A percentile compares a stretch with the other conserved stretches of the same genome.
These are phyloP conservation scores for Exophiala sp. DNA, from an alignment of 2,329 filamentous ascomycete genomes.

Conservation along the genomic window DNA sequence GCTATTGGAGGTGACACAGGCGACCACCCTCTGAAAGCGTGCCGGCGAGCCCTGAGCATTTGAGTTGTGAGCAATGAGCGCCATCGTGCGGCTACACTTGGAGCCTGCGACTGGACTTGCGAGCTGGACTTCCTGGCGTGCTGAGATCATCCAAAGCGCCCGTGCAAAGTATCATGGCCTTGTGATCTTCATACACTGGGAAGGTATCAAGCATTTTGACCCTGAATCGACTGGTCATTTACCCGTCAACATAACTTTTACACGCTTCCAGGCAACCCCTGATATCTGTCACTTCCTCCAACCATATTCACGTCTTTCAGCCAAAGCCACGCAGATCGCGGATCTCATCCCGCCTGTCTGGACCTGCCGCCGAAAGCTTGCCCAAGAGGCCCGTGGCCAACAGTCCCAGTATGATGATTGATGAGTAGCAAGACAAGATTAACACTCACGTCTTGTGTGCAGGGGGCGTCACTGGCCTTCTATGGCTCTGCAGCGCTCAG, in stretches of 20 bases:
- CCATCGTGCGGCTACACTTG: not conserved
- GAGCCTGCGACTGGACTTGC: not conserved
- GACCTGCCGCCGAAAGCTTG: not conserved
- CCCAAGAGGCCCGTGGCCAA: not conserved
- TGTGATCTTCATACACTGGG: constrained; percentile 15
- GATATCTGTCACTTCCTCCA: not conserved
- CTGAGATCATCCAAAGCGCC: constrained; percentile 2
- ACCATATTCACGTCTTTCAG: not conserved
- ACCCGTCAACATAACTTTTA: not conserved
- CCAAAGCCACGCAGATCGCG: constrained; percentile 3
- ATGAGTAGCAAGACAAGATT: no score
- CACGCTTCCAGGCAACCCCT: not conserved
- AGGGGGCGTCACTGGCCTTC: no score
- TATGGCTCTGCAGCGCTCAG: no score
- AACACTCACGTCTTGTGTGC: no score
- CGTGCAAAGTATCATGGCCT: constrained; percentile 7
- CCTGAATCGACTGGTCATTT: constrained; percentile 13
- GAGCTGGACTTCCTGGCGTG: not conserved
- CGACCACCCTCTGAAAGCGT: not conserved
- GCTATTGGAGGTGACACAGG: no score
- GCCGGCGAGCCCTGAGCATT: no score
- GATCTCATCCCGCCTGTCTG: constrained; percentile 12
- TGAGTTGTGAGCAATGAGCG: not conserved
- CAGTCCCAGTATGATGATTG: no score
- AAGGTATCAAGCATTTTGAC: constrained; percentile 5